Conservation (phyloP, 768 basidiomycete genomes). For the Filobasidium wieringae region DNA sequence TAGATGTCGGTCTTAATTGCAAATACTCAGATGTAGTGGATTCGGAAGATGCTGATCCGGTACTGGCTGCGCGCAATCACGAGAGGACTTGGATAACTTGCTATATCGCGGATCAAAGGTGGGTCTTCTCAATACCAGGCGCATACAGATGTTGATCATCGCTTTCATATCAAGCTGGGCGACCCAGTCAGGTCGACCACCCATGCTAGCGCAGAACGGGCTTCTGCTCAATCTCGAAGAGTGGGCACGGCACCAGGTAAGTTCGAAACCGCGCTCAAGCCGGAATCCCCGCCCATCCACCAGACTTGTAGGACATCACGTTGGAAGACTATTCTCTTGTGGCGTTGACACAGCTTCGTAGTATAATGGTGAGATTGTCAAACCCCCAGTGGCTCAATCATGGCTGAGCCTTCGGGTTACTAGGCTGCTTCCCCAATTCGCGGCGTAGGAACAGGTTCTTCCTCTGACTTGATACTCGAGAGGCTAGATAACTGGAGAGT, state of each 20-base stretch:
- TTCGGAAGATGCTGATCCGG: neutral
- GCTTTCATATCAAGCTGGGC: neutral
- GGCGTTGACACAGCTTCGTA: conserved; percentile 1
- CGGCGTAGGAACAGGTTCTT: too few species aligned
- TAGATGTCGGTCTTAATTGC: conserved; percentile 8
- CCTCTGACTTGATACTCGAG: too few species aligned
- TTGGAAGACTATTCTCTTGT: conserved; percentile 9
- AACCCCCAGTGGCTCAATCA: too few species aligned
- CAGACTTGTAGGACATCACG: neutral
- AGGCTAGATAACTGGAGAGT: too few species aligned
- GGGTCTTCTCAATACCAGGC: neutral
- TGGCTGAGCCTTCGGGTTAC: too few species aligned
- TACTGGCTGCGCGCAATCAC: neutral
- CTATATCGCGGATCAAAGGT: conserved; percentile 10
- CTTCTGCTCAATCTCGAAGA: neutral
- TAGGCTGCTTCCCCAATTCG: too few species aligned
- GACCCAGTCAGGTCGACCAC: conserved; percentile 7
- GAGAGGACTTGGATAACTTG: conserved; percentile 12
- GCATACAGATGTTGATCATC: neutral
- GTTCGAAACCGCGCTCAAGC: too few species aligned
- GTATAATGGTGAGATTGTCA: conserved; percentile 8
- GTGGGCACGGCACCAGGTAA: neutral
- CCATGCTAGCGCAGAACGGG: conserved; percentile 1
- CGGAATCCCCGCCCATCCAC: neutral
- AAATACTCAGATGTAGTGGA: neutral